A percentile compares a stretch with the other conserved stretches of the same genome.
These are phyloP conservation scores for Thelonectria blattea DNA, from an alignment of 2,329 filamentous ascomycete genomes.

Conservation along the genomic window DNA sequence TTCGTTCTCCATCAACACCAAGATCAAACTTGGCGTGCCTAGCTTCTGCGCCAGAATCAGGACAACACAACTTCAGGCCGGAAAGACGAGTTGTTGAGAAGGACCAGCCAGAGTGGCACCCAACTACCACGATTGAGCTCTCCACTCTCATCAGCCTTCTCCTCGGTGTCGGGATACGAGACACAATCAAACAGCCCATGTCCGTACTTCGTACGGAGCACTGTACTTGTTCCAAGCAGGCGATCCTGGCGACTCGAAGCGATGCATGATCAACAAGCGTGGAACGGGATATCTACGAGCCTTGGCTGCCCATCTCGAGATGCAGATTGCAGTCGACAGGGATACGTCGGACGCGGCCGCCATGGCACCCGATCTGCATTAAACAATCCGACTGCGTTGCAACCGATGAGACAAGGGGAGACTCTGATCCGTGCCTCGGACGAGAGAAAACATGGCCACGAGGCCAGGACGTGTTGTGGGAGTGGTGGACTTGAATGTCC, in stretches of 20 bases:
- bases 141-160: constrained; percentile 12
- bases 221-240: not conserved
- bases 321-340: constrained; percentile 1
- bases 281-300: not conserved
- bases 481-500: constrained; percentile 10
- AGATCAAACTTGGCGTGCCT: constrained; percentile 1
- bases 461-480: constrained; percentile 8
- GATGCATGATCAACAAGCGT: not conserved
- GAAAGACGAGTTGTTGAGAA: constrained; percentile 23
- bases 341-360: not conserved
- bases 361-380: constrained; percentile 14
- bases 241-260: not conserved
- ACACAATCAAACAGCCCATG: constrained; percentile 11
- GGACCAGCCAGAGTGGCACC: constrained; percentile 17
- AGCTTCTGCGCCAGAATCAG: constrained; percentile 9
- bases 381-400: constrained; percentile 2
- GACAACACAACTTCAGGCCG: constrained; percentile 16
- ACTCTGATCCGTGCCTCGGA: not conserved
- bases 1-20: constrained; percentile 3
- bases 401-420: constrained; percentile 6
- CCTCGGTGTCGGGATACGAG: not conserved
- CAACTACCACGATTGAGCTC: not conserved
- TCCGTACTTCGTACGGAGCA: not conserved
- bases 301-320: not conserved
- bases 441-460: constrained; percentile 8